These are phyloP conservation scores for Reticulascus tulasneorum DNA, from an alignment of 2,329 filamentous ascomycete species.

Conservation along the genomic window DNA sequence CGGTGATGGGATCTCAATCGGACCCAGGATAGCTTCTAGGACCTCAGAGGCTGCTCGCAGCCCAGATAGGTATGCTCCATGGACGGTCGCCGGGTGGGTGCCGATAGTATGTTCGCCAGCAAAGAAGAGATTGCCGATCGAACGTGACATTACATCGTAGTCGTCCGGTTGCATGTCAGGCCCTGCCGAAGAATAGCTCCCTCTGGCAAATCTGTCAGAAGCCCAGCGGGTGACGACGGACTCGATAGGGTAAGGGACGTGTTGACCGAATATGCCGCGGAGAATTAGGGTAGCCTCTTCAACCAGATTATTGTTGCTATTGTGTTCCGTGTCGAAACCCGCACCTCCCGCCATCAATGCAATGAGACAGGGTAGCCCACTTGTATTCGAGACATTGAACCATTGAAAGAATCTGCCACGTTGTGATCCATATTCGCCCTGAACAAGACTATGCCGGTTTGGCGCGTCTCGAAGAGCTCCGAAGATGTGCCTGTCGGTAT, in stretches of 20 bases:
- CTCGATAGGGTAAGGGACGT: constrained; percentile 76
- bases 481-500: constrained; percentile 85
- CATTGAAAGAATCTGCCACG: constrained; percentile 96
- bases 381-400: constrained; percentile 91
- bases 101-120: constrained; percentile 95
- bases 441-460: constrained; percentile 65
- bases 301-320: constrained; percentile 71
- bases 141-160: constrained; percentile 84
- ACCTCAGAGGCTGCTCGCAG: constrained; percentile 86
- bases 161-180: constrained; percentile 78
- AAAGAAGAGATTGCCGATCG: constrained; percentile 86
- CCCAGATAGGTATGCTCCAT: constrained; percentile 92
- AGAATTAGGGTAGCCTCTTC: constrained; percentile 77
- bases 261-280: constrained; percentile 66
- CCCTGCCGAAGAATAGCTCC: constrained; percentile 92
- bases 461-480: constrained; percentile 77
- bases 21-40: constrained; percentile 73
- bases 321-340: constrained; percentile 79
- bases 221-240: constrained; percentile 91
- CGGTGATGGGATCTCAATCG: constrained; percentile 71
- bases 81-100: constrained; percentile 93
- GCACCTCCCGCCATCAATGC: constrained; percentile 95
- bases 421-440: constrained; percentile 72
- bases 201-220: constrained; percentile 83
- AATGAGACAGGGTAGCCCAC: constrained; percentile 80